Evolutionary conservation across 345 rosid species (phyloP).

Genomic region (Arabidopsis suecica): DNA sequence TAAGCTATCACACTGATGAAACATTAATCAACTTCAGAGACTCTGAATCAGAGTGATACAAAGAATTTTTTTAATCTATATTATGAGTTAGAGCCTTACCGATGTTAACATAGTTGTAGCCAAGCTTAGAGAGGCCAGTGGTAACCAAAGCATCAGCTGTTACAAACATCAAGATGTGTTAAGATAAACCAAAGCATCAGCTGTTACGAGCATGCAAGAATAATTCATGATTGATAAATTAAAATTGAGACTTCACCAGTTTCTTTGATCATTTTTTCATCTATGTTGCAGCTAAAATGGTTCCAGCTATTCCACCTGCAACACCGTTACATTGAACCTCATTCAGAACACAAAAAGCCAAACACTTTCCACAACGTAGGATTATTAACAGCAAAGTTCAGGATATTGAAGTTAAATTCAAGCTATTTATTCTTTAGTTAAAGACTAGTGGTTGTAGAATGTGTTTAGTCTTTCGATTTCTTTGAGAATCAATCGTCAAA

Average conservation of each 20-base stretch:
- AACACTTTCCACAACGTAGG: neutral
- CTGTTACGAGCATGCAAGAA: neutral
- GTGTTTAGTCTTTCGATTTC: neutral
- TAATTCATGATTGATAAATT: neutral
- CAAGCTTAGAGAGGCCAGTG: slow-evolving; percentile 80
- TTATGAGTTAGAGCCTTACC: slow-evolving; percentile 48
- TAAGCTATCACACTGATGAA: neutral
- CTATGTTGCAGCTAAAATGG: slow-evolving; percentile 71
- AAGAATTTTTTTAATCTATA: neutral
- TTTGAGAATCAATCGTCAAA: neutral
- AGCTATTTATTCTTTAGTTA: neutral
- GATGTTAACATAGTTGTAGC: slow-evolving; percentile 81
- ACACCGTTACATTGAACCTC: slow-evolving; percentile 24
- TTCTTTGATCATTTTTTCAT: slow-evolving; percentile 68
- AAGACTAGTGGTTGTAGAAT: neutral
- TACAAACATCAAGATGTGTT: slow-evolving; percentile 9
- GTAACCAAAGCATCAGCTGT: slow-evolving; percentile 80
- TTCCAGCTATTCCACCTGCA: slow-evolving; percentile 99
- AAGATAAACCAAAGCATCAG: neutral
- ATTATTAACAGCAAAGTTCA: neutral
- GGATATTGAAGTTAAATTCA: neutral
- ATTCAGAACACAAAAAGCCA: slow-evolving; percentile 11
- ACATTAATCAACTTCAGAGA: neutral
- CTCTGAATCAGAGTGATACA: neutral
- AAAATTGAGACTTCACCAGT: slow-evolving; percentile 54